phyloP scores from a whole-genome alignment of 352 stramenopile genomes.

The Phytophthora citricola region DNA sequence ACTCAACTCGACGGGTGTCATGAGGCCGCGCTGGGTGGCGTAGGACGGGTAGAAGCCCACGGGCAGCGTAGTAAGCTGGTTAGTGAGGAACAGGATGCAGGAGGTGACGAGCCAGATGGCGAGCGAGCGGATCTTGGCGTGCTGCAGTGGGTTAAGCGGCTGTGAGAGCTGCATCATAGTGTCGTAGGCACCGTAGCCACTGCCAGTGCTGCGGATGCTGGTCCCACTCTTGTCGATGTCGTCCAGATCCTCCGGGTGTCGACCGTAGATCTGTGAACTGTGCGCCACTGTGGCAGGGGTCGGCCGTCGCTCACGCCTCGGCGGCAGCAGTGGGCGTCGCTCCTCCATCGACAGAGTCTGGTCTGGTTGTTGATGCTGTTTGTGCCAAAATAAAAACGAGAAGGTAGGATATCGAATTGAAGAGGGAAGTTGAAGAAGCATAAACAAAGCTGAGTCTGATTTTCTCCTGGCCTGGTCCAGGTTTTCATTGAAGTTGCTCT shows the following conservation, averaged over 20 bases:
- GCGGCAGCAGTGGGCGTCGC: slow-evolving; percentile 28
- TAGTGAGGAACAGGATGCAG: slow-evolving; percentile 69
- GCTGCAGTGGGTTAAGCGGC: slow-evolving; percentile 60
- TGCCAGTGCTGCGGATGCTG: slow-evolving; percentile 34
- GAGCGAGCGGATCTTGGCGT: slow-evolving; percentile 47
- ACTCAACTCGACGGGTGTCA: slow-evolving; percentile 57
- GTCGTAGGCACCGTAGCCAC: slow-evolving; percentile 45
- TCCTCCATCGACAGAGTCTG: slow-evolving; percentile 24
- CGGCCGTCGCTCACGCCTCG: slow-evolving; percentile 12
- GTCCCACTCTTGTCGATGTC: slow-evolving; percentile 44
- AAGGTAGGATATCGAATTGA: neutral
- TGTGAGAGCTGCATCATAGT: slow-evolving; percentile 68
- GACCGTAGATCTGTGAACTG: slow-evolving; percentile 19
- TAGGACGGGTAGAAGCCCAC: slow-evolving; percentile 81
- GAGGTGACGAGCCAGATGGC: slow-evolving; percentile 60
- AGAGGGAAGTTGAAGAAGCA: neutral
- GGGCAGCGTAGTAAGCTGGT: slow-evolving; percentile 76
- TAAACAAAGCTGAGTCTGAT: too few relatives aligned
- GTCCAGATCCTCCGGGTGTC: slow-evolving; percentile 25
- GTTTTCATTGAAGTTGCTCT: neutral
- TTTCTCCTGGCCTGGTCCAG: slow-evolving; percentile 2
- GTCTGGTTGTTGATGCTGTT: neutral
- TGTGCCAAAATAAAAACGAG: neutral
- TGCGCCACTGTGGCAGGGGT: slow-evolving; percentile 16
- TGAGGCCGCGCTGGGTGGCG: slow-evolving; percentile 49